Percentiles rank a stretch among this genome's conserved stretches.
Conservation (phyloP, 768 basidiomycete genomes). For the Coprinopsis sp. region DNA sequence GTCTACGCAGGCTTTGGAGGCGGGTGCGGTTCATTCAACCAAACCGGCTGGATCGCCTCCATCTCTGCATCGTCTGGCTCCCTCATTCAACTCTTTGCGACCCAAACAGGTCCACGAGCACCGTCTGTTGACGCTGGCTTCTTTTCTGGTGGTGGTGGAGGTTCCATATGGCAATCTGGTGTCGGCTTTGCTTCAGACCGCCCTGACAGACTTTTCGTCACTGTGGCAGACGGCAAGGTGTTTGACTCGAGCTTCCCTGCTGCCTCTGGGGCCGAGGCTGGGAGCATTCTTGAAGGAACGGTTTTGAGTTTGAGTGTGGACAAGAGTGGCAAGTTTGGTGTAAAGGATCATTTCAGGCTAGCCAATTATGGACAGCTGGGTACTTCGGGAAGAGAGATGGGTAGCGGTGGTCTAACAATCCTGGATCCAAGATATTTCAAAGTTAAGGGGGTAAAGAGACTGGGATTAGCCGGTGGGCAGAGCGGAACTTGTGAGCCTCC, state of each 20-base stretch:
- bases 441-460: background rate
- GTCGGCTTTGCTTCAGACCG: background rate
- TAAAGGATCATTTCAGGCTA: constrained; percentile 3
- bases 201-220: background rate
- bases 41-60: constrained; percentile 3
- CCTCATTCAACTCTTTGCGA: background rate
- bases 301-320: background rate
- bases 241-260: background rate
- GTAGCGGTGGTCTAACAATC: background rate
- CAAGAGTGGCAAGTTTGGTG: background rate
- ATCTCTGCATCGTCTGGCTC: background rate
- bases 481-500: background rate
- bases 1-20: constrained; percentile 2
- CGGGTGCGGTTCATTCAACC: constrained; percentile 2
- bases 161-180: constrained; percentile 3
- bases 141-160: constrained; percentile 1
- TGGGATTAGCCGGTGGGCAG: constrained; percentile 1
- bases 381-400: background rate
- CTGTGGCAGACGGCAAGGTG: background rate
- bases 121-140: constrained; percentile 1
- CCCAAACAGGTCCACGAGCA: constrained; percentile 1
- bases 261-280: background rate
- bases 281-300: constrained; percentile 1
- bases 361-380: background rate
- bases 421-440: constrained; percentile 1